phyloP scores from a whole-genome alignment of 2,329 filamentous ascomycete species.

The Decorospora gaudefroyi region DNA sequence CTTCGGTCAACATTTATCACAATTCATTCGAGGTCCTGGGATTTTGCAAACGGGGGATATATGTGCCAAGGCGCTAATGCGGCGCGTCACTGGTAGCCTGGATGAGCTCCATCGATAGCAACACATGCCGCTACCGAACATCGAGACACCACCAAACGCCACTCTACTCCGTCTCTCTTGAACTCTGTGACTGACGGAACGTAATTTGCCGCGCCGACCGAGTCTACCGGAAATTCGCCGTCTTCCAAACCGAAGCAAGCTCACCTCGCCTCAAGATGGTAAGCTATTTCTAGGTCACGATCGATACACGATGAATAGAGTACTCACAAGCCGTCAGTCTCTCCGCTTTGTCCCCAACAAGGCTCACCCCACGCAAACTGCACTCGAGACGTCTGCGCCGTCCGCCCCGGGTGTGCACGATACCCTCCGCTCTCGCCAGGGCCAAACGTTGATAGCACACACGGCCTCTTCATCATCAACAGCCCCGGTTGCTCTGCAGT shows the following conservation, averaged over 20 bases:
- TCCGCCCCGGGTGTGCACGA: slow-evolving; percentile 94
- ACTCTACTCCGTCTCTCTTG: neutral
- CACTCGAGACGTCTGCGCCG: slow-evolving; percentile 68
- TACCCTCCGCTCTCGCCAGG: slow-evolving; percentile 82
- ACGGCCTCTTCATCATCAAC: slow-evolving; percentile 27
- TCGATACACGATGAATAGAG: slow-evolving; percentile 5
- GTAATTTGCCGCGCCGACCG: too few species aligned
- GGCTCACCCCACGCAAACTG: slow-evolving; percentile 61
- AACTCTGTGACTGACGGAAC: too few species aligned
- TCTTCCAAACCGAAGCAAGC: neutral
- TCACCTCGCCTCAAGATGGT: slow-evolving; percentile 20
- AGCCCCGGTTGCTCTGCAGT: slow-evolving; percentile 56
- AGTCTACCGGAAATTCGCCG: neutral
- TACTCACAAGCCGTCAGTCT: slow-evolving; percentile 59
- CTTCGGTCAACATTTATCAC: too few species aligned
- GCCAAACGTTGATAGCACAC: slow-evolving; percentile 54
- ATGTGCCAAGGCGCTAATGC: slow-evolving; percentile 37
- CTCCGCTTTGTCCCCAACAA: slow-evolving; percentile 84
- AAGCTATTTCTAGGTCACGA: slow-evolving; percentile 5
- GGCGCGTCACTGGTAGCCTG: slow-evolving; percentile 40
- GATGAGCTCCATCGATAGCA: slow-evolving; percentile 13
- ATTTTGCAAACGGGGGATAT: too few species aligned
- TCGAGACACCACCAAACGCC: neutral
- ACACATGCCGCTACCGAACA: slow-evolving; percentile 13
- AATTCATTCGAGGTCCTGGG: too few species aligned